phyloP scores from a whole-genome alignment of 2,329 filamentous ascomycete genomes.

The Sphaerulina populicola region DNA sequence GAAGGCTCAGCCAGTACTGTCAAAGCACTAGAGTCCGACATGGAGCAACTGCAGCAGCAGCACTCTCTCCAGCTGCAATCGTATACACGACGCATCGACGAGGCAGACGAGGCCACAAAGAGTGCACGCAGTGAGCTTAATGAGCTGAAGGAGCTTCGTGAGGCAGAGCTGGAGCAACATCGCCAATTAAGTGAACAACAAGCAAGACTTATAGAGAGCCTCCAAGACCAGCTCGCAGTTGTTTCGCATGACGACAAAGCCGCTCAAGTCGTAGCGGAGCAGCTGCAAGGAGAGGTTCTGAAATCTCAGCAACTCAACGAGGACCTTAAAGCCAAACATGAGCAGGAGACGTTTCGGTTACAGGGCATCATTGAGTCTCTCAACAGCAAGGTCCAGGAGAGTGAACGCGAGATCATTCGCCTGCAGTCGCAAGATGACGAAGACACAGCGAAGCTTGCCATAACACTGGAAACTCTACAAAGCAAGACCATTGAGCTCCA shows the following conservation, averaged over 20 bases:
- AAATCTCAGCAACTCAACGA: conserved; percentile 15
- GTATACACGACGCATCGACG: conserved; percentile 9
- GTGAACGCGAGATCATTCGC: conserved; percentile 5
- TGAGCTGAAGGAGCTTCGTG: conserved; percentile 12
- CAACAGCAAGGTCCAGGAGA: conserved; percentile 9
- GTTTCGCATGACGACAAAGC: conserved; percentile 22
- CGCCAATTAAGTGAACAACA: conserved; percentile 10
- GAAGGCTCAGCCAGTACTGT: conserved; percentile 9
- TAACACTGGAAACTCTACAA: conserved; percentile 19
- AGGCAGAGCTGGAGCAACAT: conserved; percentile 7
- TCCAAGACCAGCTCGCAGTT: conserved; percentile 20
- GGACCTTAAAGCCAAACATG: conserved; percentile 13
- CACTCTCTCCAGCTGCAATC: conserved; percentile 14
- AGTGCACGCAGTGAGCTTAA: conserved; percentile 15
- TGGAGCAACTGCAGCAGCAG: conserved; percentile 10
- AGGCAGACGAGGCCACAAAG: conserved; percentile 4
- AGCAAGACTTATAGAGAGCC: conserved; percentile 12
- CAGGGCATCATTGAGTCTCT: conserved; percentile 11
- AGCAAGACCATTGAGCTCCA: conserved; percentile 14
- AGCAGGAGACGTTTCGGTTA: conserved; percentile 11
- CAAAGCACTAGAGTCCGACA: conserved; percentile 16
- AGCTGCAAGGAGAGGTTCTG: conserved; percentile 14
- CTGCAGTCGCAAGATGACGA: conserved; percentile 12
- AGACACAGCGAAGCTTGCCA: conserved; percentile 3
- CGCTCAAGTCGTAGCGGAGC: conserved; percentile 15